phyloP scores from a whole-genome alignment of 129 eudicot species.

The Silybum marianum region DNA sequence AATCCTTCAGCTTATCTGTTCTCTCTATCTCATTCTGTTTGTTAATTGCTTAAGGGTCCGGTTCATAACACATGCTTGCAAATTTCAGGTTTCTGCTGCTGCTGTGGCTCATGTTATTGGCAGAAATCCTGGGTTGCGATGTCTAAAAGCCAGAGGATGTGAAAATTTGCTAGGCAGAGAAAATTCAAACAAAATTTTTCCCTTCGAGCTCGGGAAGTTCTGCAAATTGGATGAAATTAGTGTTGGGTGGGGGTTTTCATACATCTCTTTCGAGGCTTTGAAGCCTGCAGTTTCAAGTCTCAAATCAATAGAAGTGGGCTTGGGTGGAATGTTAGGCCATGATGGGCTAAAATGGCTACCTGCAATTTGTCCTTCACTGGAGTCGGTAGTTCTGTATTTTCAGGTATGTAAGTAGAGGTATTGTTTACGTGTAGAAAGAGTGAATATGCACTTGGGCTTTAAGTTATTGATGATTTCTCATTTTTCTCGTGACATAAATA shows the following conservation, averaged over 20 bases:
- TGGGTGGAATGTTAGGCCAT: constrained; percentile 75
- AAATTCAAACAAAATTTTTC: constrained; percentile 28
- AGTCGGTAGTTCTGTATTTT: constrained; percentile 66
- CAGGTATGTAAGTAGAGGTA: constrained; percentile 53
- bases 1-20: background rate
- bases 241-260: constrained; percentile 91
- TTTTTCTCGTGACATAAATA: background rate
- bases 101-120: constrained; percentile 50
- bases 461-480: background rate
- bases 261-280: constrained; percentile 44
- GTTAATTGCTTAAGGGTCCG: background rate
- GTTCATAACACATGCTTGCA: background rate
- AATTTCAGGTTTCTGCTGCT: constrained; percentile 58
- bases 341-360: constrained; percentile 64
- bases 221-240: constrained; percentile 70
- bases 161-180: constrained; percentile 35
- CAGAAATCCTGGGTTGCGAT: constrained; percentile 59
- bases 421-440: background rate
- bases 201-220: constrained; percentile 45
- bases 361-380: constrained; percentile 63
- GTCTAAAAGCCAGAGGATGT: constrained; percentile 70
- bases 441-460: background rate
- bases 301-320: constrained; percentile 60
- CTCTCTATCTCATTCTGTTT: background rate
- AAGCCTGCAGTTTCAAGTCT: constrained; percentile 52